Conservation (phyloP, 176 grass and related monocot species). For the Pontederia paniculata region DNA sequence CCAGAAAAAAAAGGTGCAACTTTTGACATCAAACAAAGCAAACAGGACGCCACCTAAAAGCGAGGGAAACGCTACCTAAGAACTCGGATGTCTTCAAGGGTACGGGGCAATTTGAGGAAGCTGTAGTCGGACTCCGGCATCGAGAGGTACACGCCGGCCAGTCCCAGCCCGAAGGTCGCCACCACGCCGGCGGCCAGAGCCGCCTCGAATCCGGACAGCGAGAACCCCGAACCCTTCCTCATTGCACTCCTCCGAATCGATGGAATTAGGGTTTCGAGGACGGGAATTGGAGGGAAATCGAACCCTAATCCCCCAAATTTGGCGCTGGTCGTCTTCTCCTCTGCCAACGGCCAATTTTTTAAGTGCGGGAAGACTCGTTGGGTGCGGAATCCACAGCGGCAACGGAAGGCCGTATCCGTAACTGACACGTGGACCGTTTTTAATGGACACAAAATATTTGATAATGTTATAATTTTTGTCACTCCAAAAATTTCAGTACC, state of each 20-base stretch:
- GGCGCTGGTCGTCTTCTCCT: no score
- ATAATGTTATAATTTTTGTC: no score
- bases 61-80: constrained; percentile 41
- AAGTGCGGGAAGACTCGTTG: no score
- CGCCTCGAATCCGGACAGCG: constrained; percentile 50
- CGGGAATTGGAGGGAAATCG: no score
- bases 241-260: constrained; percentile 16
- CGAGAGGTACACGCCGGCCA: constrained; percentile 72
- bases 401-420: no score
- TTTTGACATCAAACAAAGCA: constrained; percentile 3
- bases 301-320: no score
- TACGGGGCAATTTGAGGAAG: constrained; percentile 25
- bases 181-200: constrained; percentile 44
- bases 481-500: no score
- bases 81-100: constrained; percentile 55
- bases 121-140: constrained; percentile 47
- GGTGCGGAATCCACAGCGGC: no score
- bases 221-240: constrained; percentile 46
- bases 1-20: background rate
- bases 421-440: no score
- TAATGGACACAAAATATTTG: no score
- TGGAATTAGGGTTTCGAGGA: no score
- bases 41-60: background rate
- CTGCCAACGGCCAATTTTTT: no score
- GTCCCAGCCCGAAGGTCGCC: constrained; percentile 52